A percentile compares a stretch with the other conserved stretches of the same genome.
These are phyloP conservation scores for Tylopilus sp. DNA, from an alignment of 1,284 basidiomycete genomes.

Conservation along the genomic window DNA sequence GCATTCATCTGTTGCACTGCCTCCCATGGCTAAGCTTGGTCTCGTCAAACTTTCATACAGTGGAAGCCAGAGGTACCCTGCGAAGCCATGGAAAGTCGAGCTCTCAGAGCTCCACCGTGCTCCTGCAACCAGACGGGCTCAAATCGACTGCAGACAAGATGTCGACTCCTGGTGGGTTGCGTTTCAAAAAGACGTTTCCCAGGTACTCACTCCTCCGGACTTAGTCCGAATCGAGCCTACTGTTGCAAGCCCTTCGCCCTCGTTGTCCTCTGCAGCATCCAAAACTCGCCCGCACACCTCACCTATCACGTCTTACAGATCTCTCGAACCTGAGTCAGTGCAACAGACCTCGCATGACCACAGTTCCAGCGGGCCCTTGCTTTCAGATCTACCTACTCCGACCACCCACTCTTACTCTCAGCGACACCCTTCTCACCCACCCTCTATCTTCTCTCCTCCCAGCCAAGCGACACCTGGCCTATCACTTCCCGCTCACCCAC, in stretches of 20 bases:
- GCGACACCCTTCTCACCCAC: slow-evolving; percentile 20
- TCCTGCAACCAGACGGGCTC: slow-evolving; percentile 3
- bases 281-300: slow-evolving; percentile 9
- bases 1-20: slow-evolving; percentile 11
- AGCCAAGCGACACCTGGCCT: slow-evolving; percentile 7
- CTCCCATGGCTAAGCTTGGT: slow-evolving; percentile 8
- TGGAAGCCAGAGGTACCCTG: slow-evolving; percentile 3
- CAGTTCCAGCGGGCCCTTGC: background rate
- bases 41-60: slow-evolving; percentile 8
- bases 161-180: slow-evolving; percentile 15
- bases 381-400: slow-evolving; percentile 2
- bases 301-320: slow-evolving; percentile 6
- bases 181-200: background rate
- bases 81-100: slow-evolving; percentile 7
- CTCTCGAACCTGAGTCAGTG: slow-evolving; percentile 8
- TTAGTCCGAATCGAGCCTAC: slow-evolving; percentile 12
- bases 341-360: slow-evolving; percentile 1
- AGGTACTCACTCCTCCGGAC: slow-evolving; percentile 7
- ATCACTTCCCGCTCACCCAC: slow-evolving; percentile 13
- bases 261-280: slow-evolving; percentile 5
- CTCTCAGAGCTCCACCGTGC: slow-evolving; percentile 5
- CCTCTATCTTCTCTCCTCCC: slow-evolving; percentile 14
- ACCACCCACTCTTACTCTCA: slow-evolving; percentile 7
- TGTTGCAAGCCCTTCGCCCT: slow-evolving; percentile 10
- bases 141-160: background rate